phyloP scores from a whole-genome alignment of 169 alveolate species.

The Cryptosporidium sp. region DNA sequence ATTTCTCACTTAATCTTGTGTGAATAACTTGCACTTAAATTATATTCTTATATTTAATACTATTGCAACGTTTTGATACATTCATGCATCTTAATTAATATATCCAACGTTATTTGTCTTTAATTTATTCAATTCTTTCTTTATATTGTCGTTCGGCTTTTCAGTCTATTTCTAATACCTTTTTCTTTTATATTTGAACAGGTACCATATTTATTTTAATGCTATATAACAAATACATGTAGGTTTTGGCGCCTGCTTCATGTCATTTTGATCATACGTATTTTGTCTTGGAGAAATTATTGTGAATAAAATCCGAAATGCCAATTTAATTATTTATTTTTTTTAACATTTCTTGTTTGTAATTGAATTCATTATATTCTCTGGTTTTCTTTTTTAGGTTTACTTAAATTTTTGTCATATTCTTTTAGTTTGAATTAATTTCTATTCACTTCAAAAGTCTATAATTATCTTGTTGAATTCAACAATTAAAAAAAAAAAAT shows the following conservation, averaged over 20 bases:
- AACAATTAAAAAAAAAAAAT: no score
- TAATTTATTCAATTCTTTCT: conserved; percentile 1
- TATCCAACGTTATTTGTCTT: conserved; percentile 38
- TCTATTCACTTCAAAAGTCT: no score
- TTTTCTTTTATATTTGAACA: background rate
- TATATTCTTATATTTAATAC: background rate
- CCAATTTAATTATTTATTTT: no score
- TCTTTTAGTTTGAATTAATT: no score
- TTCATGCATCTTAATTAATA: background rate
- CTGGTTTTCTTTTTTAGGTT: no score
- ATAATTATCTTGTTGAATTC: no score
- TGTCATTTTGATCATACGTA: background rate
- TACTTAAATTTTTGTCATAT: no score
- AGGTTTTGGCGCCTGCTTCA: background rate
- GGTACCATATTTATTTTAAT: background rate
- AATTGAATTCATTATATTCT: no score
- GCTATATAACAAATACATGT: background rate
- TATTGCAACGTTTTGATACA: background rate
- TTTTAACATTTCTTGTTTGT: background rate
- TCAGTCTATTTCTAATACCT: conserved; percentile 7
- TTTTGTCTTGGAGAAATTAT: background rate
- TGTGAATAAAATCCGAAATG: background rate
- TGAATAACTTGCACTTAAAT: background rate
- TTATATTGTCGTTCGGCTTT: conserved; percentile 19
- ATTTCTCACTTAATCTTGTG: background rate